phyloP scores from a whole-genome alignment of 495 filamentous ascomycete species.

The Immersiella caudata region DNA sequence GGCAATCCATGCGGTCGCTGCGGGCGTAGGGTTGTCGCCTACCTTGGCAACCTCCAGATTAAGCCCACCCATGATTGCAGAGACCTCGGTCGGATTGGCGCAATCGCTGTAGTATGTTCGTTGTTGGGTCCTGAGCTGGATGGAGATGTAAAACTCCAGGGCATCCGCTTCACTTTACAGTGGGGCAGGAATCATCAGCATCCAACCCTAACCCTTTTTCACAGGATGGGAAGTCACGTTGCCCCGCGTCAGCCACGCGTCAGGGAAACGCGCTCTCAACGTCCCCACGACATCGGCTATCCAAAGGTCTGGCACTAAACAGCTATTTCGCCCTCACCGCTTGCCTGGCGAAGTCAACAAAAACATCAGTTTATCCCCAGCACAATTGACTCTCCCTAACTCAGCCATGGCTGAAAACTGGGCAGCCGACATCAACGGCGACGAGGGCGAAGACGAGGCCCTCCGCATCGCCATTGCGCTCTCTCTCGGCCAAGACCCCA shows the following conservation, averaged over 20 bases:
- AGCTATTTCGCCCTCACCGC: too few relatives aligned
- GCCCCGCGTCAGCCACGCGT: neutral
- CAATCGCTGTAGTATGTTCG: neutral
- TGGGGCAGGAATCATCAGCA: neutral
- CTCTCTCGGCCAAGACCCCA: conserved; percentile 43
- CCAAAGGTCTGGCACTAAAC: too few relatives aligned
- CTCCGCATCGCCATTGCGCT: conserved; percentile 48
- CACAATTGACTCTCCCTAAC: neutral
- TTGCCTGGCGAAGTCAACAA: too few relatives aligned
- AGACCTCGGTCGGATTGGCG: neutral
- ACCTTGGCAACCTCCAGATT: conserved; percentile 98
- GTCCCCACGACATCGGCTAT: neutral
- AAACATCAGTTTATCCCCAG: too few relatives aligned
- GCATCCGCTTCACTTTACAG: conserved; percentile 10
- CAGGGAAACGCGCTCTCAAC: neutral
- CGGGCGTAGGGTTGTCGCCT: conserved; percentile 27
- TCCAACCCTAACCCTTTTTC: neutral
- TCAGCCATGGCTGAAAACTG: conserved; percentile 23
- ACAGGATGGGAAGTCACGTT: neutral
- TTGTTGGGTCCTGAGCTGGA: conserved; percentile 40
- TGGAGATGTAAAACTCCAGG: conserved; percentile 26
- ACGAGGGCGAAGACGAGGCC: conserved; percentile 50
- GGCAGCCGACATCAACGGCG: conserved; percentile 28
- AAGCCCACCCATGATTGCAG: conserved; percentile 71
- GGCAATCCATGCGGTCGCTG: conserved; percentile 5